These are phyloP conservation scores for Fusarium sororula DNA, from an alignment of 2,329 filamentous ascomycete genomes.

Conservation along the genomic window DNA sequence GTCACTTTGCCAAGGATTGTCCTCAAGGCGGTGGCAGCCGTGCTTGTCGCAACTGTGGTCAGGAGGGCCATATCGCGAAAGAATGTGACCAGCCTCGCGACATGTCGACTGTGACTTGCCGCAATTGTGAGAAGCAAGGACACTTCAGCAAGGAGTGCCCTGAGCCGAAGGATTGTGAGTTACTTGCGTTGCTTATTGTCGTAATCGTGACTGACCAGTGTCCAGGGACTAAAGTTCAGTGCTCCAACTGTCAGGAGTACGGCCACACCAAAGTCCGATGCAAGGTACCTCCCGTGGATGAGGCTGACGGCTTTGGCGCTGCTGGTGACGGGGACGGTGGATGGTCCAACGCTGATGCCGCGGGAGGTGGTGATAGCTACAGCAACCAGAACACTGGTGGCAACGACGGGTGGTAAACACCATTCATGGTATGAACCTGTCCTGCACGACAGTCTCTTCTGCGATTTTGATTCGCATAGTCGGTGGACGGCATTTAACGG, in stretches of 20 bases:
- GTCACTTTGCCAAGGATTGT: slow-evolving; percentile 72
- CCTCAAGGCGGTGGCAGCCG: slow-evolving; percentile 66
- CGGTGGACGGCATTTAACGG: not conserved
- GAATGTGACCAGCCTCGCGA: slow-evolving; percentile 60
- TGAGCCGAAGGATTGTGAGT: slow-evolving; percentile 58
- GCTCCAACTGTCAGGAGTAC: slow-evolving; percentile 50
- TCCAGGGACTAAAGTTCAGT: slow-evolving; percentile 53
- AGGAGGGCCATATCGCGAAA: slow-evolving; percentile 65
- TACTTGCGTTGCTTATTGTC: not conserved
- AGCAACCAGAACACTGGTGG: slow-evolving; percentile 3
- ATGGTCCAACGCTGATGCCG: slow-evolving; percentile 9
- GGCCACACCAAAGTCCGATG: slow-evolving; percentile 53
- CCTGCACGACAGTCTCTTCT: not conserved
- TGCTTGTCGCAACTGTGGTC: slow-evolving; percentile 70
- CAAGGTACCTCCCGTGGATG: slow-evolving; percentile 44
- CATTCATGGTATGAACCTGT: not conserved
- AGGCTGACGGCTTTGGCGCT: slow-evolving; percentile 20
- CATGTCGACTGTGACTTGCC: slow-evolving; percentile 63
- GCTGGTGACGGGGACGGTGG: slow-evolving; percentile 4
- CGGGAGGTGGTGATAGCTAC: not conserved
- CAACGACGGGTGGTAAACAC: slow-evolving; percentile 32
- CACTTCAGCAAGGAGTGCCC: slow-evolving; percentile 72
- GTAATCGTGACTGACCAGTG: slow-evolving; percentile 23
- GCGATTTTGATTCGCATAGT: not conserved
- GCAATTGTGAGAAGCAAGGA: slow-evolving; percentile 67